Evolutionary conservation across 495 filamentous ascomycete species (phyloP), one percentile per base, ranked within the genome.

Genomic region (Entonaema liquescens): DNA sequence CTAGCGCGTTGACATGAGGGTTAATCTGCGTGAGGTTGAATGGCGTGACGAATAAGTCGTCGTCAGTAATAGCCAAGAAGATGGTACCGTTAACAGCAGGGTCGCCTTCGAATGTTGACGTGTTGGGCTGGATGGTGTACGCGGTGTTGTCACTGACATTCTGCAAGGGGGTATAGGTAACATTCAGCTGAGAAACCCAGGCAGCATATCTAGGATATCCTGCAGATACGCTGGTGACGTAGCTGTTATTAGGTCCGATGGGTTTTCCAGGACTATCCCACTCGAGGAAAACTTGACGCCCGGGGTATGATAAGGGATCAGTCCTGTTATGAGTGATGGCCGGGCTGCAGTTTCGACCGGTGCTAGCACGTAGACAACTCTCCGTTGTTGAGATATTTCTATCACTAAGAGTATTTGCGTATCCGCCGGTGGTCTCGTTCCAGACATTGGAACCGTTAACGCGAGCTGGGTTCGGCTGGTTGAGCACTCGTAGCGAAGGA

Each of bases 171-270:
- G 92, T 88, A 77, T 96, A 96, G 0, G 93, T 97, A 25, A 93
- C 83, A 69, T 97, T 97, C 33, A 96, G 80, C 85, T 96, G 93
- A n/a, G 81, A 84, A 8, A 91, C 87, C 93, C 92, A 97, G 0
- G 86, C 86, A 1, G 94, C 94, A 40, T 85, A 97, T 42, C 77
- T 76, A 0, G 92, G 90, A 2, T 74, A 66, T 1, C 86, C 85
- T 4, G 90, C 92, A 0, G 67, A 77, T 0, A 82, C 83, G 5
- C 85, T 79, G 0, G 94, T 97, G 19, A 93, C 72, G 73, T 97
- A 97, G 71, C 84, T 89, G 75, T 91, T 91, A 75, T 97, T 94
- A 1, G 93, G 93, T 1, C 94, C 93, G 11, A 94, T 87, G 2
- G 79, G 63, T 65, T 85, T 76, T 0, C 93, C 94, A 0, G 93